Evolutionary conservation across 345 rosid genomes (phyloP).

Genomic region (Murraya paniculata): DNA sequence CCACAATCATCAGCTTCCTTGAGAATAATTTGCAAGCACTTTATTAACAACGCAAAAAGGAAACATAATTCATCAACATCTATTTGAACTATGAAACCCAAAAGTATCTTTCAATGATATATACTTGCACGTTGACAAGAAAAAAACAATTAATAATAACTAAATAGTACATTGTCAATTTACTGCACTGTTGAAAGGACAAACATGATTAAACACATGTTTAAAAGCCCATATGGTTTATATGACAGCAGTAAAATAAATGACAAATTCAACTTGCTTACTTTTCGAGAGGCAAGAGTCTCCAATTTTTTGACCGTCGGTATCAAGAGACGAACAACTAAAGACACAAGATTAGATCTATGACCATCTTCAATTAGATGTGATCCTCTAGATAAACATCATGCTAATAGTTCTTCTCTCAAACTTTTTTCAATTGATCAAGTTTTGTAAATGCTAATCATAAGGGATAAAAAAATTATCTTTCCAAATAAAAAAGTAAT

Average conservation of each 20-base stretch:
- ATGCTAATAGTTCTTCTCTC: constrained; percentile 80
- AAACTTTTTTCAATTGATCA: constrained; percentile 56
- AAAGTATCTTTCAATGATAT: constrained; percentile 69
- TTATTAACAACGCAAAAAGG: constrained; percentile 70
- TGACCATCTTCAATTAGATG: constrained; percentile 55
- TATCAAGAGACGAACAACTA: constrained; percentile 62
- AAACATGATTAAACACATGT: not conserved
- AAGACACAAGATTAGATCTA: constrained; percentile 53
- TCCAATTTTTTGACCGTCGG: no score
- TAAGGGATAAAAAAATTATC: constrained; percentile 71
- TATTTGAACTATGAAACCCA: constrained; percentile 69
- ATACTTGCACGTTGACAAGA: constrained; percentile 65
- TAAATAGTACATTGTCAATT: not conserved
- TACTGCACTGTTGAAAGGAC: not conserved
- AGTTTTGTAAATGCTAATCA: constrained; percentile 65
- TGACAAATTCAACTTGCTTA: constrained; percentile 17
- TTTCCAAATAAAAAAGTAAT: constrained; percentile 76
- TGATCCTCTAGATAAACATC: constrained; percentile 70
- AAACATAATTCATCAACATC: constrained; percentile 67
- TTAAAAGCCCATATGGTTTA: not conserved
- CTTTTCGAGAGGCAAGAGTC: constrained; percentile 81
- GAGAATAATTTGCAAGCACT: constrained; percentile 1
- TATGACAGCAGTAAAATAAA: constrained; percentile 1
- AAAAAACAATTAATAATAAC: constrained; percentile 8
- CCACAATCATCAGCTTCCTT: no score